A percentile compares a stretch with the other conserved stretches of the same genome.
Evolutionary conservation across 352 stramenopile genomes (phyloP).

Genomic region (Globisporangium middletonii): DNA sequence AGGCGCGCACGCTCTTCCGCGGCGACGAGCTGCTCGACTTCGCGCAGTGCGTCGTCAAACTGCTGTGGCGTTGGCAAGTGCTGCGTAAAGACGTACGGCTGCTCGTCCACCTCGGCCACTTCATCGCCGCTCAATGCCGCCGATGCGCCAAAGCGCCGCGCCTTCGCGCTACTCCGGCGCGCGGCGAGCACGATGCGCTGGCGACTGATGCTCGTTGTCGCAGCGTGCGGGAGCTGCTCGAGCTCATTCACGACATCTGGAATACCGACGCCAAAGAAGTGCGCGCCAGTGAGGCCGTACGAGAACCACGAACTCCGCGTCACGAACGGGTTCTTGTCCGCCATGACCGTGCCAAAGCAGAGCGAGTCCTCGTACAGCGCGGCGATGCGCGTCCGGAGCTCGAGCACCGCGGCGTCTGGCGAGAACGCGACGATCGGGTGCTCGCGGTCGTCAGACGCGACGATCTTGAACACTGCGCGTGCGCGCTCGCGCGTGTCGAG

Average conservation of each 20-base stretch:
- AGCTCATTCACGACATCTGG: no score
- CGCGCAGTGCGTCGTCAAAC: constrained; percentile 76
- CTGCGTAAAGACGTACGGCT: constrained; percentile 85
- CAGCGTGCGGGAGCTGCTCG: no score
- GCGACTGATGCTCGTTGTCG: no score
- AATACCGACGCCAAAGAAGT: constrained; percentile 88
- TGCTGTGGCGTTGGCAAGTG: constrained; percentile 55
- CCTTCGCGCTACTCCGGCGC: background rate
- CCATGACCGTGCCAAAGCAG: constrained; percentile 21
- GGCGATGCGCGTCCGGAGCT: constrained; percentile 65
- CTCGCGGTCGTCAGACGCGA: constrained; percentile 56
- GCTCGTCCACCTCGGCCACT: constrained; percentile 22
- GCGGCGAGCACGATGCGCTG: no score
- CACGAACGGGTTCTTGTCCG: constrained; percentile 62
- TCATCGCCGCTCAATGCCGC: no score
- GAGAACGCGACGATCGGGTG: constrained; percentile 59
- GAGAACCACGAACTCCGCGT: constrained; percentile 76
- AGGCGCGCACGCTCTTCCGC: constrained; percentile 80
- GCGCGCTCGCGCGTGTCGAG: constrained; percentile 11
- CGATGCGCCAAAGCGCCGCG: no score
- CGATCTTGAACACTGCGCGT: constrained; percentile 70
- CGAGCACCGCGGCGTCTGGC: constrained; percentile 60
- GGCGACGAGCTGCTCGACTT: constrained; percentile 72
- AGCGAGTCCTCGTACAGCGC: constrained; percentile 65
- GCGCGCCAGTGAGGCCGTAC: constrained; percentile 63